Evolutionary conservation across 202 grass and related monocot species (phyloP).

Genomic region (Panicum hallii): DNA sequence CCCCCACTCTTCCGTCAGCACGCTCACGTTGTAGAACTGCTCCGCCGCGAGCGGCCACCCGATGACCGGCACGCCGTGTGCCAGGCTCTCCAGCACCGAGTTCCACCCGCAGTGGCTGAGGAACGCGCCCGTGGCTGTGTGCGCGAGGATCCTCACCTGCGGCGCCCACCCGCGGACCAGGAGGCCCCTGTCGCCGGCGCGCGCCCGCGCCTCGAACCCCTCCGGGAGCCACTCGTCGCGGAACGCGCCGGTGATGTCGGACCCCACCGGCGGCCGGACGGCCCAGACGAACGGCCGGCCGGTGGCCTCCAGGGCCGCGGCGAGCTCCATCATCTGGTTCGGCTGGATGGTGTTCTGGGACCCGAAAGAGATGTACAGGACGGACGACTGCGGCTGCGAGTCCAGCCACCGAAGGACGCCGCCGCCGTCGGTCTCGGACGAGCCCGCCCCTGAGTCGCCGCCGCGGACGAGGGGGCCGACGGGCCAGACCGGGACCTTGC

Average conservation of each 20-base stretch:
- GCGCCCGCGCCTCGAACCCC: slow-evolving; percentile 52
- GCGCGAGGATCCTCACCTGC: slow-evolving; percentile 60
- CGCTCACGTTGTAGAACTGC: neutral
- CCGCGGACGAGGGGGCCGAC: slow-evolving; percentile 46
- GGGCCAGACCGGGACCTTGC: slow-evolving; percentile 35
- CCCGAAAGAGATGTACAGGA: slow-evolving; percentile 66
- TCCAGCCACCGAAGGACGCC: slow-evolving; percentile 54
- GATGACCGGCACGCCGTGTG: neutral
- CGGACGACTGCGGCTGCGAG: slow-evolving; percentile 38
- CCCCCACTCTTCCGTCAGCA: slow-evolving; percentile 27
- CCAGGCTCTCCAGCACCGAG: slow-evolving; percentile 38
- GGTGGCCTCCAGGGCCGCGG: slow-evolving; percentile 49
- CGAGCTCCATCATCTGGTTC: slow-evolving; percentile 56
- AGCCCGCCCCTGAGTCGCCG: neutral
- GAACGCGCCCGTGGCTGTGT: slow-evolving; percentile 51
- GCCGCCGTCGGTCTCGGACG: neutral
- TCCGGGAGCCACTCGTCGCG: slow-evolving; percentile 34
- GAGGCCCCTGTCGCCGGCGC: neutral
- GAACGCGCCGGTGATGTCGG: slow-evolving; percentile 28
- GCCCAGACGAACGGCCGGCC: slow-evolving; percentile 54
- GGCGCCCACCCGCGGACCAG: slow-evolving; percentile 60
- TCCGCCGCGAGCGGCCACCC: neutral
- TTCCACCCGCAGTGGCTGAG: slow-evolving; percentile 80
- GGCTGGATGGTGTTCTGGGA: slow-evolving; percentile 46
- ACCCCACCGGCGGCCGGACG: slow-evolving; percentile 49